A percentile compares a stretch with the other conserved stretches of the same genome.
These are phyloP conservation scores for Penicillium vulpinum DNA, from an alignment of 2,329 filamentous ascomycete species.

Conservation along the genomic window DNA sequence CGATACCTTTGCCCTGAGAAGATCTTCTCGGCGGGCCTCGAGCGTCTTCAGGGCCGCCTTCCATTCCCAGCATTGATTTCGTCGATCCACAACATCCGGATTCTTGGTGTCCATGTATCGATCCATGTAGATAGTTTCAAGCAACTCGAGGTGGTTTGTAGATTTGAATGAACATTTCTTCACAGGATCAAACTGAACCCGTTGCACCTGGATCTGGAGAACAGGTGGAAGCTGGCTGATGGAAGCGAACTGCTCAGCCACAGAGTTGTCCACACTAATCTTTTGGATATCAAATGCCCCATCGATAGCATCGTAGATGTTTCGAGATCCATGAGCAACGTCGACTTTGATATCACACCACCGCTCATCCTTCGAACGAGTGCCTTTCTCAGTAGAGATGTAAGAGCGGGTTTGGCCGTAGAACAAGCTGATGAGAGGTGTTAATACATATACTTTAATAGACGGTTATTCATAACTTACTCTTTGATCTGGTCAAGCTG, in stretches of 20 bases:
- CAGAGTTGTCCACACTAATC: slow-evolving; percentile 64
- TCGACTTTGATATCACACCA: slow-evolving; percentile 66
- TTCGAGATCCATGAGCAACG: slow-evolving; percentile 58
- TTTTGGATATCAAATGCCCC: slow-evolving; percentile 79
- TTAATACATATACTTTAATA: slow-evolving; percentile 8
- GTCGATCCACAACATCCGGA: slow-evolving; percentile 62
- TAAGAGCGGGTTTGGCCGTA: slow-evolving; percentile 50
- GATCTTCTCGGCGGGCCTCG: slow-evolving; percentile 48
- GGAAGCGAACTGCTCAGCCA: slow-evolving; percentile 65
- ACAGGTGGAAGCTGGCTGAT: slow-evolving; percentile 79
- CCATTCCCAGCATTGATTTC: slow-evolving; percentile 72
- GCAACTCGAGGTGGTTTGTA: slow-evolving; percentile 73
- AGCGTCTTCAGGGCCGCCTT: slow-evolving; percentile 63
- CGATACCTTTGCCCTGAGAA: slow-evolving; percentile 41
- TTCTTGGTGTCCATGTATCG: slow-evolving; percentile 71
- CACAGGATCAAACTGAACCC: slow-evolving; percentile 69
- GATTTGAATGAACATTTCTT: slow-evolving; percentile 67
- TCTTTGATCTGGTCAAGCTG: slow-evolving; percentile 80
- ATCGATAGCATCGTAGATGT: slow-evolving; percentile 82
- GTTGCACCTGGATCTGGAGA: slow-evolving; percentile 84
- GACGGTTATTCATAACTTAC: slow-evolving; percentile 33
- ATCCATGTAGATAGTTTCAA: slow-evolving; percentile 80
- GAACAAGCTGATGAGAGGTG: slow-evolving; percentile 46
- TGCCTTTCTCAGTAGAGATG: slow-evolving; percentile 47
- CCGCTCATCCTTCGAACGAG: slow-evolving; percentile 55